Base-by-base conservation (phyloP, 805 yeast species). In the Suhomyces emberorum region DNA sequence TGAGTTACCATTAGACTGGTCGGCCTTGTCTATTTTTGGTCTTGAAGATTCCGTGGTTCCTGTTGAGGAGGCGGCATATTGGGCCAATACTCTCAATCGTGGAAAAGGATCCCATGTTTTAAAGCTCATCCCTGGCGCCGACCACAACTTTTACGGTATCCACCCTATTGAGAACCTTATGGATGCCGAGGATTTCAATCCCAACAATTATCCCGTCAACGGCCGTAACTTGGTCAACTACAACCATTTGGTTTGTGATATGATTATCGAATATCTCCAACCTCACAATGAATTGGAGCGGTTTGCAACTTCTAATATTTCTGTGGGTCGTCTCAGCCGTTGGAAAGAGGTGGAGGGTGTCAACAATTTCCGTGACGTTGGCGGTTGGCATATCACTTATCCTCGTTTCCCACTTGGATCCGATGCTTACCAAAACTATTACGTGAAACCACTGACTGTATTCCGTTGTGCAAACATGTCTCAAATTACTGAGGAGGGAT, bases 111-210 rank as follows among this genome's bases (percentile, higher is more conserved):
- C 69, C 3, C 72, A 83, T 47, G 64, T 69, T 3, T 61, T 88
- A 36, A 65, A 67, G 24, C 55, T 86, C 6, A 63, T 89, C 8
- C 74, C 76, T 1, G 68, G 66, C 30, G 96, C 95, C 0, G 89
- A 87, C 54, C 98, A 89, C 58, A 86, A 84, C 49, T 88, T 73
- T 52, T 83, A 73, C 52, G 91, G 93, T 0, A 43, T 52, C 1
- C 51, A 57, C 3, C 61, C 48, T 7, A 64, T 72, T 30, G 48
- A 58, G 12, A 62, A 59, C 15, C 70, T 52, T 9, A 49, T 38
- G 11, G 66, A 61, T 22, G 57, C 36, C 28, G 64, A 47, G 38
- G 63, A 57, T 1, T 48, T 43, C 43, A 62, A 69, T 52, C 67
- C 76, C 12, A 43, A 52, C 12, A 38, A 53, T 15, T 44, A 65